phyloP scores from a whole-genome alignment of 2,329 filamentous ascomycete genomes.

The Fusarium goolgardi region DNA sequence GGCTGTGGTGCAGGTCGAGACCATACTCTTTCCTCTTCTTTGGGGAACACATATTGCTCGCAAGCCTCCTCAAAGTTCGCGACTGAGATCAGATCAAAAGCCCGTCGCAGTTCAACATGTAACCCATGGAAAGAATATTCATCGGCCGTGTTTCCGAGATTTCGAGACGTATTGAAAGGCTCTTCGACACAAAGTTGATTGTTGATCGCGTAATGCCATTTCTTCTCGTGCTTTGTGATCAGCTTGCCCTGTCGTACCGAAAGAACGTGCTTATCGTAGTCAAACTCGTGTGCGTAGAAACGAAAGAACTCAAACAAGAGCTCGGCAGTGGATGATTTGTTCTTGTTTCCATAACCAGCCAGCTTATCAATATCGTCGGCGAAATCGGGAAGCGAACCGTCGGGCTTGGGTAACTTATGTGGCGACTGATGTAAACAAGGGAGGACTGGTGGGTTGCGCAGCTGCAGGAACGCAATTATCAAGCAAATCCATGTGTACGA shows the following conservation, averaged over 20 bases:
- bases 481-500: constrained; percentile 99
- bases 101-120: constrained; percentile 87
- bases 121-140: constrained; percentile 93
- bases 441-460: constrained; percentile 83
- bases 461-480: constrained; percentile 95
- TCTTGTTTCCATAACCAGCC: constrained; percentile 78
- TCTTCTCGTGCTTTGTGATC: constrained; percentile 85
- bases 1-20: constrained; percentile 67
- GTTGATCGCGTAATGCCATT: constrained; percentile 83
- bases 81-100: constrained; percentile 83
- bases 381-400: constrained; percentile 79
- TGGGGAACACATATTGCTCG: constrained; percentile 88
- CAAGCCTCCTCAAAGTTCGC: constrained; percentile 86
- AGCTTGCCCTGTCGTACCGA: constrained; percentile 86
- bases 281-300: constrained; percentile 92
- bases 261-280: constrained; percentile 85
- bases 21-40: constrained; percentile 76
- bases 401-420: constrained; percentile 62
- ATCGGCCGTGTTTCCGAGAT: constrained; percentile 95
- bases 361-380: constrained; percentile 86
- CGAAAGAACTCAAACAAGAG: constrained; percentile 97
- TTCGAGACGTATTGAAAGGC: constrained; percentile 89
- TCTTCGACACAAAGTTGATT: constrained; percentile 95
- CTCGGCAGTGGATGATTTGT: constrained; percentile 84
- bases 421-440: constrained; percentile 82